phyloP scores from a whole-genome alignment of 2,329 filamentous ascomycete genomes.

The Thelonectria rubi region DNA sequence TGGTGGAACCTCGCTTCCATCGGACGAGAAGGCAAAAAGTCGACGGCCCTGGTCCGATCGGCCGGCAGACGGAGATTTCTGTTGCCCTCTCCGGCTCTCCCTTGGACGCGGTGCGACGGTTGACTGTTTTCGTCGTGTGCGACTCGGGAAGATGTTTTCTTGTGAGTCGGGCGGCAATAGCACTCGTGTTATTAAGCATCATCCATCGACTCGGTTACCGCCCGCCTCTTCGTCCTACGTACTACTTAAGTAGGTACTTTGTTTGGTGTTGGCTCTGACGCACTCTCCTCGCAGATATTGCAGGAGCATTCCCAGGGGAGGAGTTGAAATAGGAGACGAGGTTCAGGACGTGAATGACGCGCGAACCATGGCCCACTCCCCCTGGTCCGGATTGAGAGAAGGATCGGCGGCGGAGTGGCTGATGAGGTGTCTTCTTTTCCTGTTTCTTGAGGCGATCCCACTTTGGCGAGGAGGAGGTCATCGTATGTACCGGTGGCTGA shows the following conservation, averaged over 20 bases:
- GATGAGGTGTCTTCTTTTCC: not conserved
- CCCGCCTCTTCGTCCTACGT: no score
- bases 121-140: not conserved
- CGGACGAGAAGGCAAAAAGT: no score
- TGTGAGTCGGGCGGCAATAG: no score
- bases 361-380: not conserved
- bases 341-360: not conserved
- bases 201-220: no score
- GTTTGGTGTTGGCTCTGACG: not conserved
- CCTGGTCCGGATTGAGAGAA: not conserved
- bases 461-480: not conserved
- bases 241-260: no score
- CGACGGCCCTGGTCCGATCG: conserved; percentile 12
- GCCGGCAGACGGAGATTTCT: conserved; percentile 17
- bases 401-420: not conserved
- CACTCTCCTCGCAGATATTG: not conserved
- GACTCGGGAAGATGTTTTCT: no score
- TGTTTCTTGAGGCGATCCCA: not conserved
- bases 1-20: conserved; percentile 8
- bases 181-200: no score
- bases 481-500: not conserved
- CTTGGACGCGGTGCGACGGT: not conserved
- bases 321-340: not conserved
- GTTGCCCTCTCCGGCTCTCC: not conserved
- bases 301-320: not conserved